Evolutionary conservation across 495 filamentous ascomycete genomes (phyloP).

Genomic region (Penicilliopsis zonata): DNA sequence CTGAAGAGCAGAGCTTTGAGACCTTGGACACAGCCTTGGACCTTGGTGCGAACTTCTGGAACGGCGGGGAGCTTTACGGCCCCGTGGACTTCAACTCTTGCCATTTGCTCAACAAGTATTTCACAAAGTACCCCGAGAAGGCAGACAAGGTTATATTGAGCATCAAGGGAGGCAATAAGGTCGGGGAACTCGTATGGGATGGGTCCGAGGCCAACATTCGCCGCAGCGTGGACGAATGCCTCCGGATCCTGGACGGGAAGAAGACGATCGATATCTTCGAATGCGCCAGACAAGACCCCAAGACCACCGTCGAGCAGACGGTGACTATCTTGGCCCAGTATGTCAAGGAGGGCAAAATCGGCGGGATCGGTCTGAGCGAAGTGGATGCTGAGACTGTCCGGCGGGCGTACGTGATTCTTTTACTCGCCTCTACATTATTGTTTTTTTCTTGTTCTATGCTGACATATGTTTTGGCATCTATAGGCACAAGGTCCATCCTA

Average conservation of each 20-base stretch:
- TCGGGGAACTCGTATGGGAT: conserved; percentile 29
- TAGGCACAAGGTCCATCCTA: conserved; percentile 49
- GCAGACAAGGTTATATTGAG: conserved; percentile 46
- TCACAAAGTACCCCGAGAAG: conserved; percentile 46
- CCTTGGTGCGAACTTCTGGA: conserved; percentile 67
- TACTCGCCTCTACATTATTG: background rate
- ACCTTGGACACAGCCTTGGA: conserved; percentile 54
- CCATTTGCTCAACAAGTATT: conserved; percentile 46
- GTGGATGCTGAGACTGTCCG: conserved; percentile 63
- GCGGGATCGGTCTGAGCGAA: conserved; percentile 67
- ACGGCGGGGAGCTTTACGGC: conserved; percentile 74
- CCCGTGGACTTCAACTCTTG: conserved; percentile 53
- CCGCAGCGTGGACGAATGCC: conserved; percentile 52
- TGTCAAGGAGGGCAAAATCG: conserved; percentile 64
- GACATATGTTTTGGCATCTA: conserved; percentile 1
- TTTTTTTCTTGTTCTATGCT: no score
- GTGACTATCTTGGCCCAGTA: conserved; percentile 45
- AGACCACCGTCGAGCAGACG: conserved; percentile 45
- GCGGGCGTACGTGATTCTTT: conserved; percentile 46
- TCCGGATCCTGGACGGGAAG: conserved; percentile 47
- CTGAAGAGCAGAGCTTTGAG: conserved; percentile 52
- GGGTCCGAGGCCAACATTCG: conserved; percentile 51
- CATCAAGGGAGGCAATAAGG: conserved; percentile 43
- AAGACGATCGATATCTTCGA: conserved; percentile 81
- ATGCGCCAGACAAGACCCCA: conserved; percentile 58